Evolutionary conservation across 2,329 filamentous ascomycete species (phyloP).

Genomic region (Incumbomyces lentus): DNA sequence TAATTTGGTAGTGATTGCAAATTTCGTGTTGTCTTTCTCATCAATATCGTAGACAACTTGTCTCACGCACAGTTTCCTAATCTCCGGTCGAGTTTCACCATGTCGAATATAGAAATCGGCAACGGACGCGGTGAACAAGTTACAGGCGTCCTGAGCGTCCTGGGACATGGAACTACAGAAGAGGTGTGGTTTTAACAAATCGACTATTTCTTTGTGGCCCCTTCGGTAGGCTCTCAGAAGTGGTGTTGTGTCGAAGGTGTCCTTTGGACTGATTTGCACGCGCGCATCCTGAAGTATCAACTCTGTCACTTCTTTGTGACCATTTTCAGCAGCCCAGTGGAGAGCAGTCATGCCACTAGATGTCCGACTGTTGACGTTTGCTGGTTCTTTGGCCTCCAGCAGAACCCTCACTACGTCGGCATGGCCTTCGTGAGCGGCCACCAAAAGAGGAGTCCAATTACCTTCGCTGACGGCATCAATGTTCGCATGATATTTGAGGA

Average conservation of each 20-base stretch:
- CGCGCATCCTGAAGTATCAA: slow-evolving; percentile 5
- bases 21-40: slow-evolving; percentile 33
- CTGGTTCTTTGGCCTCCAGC: slow-evolving; percentile 24
- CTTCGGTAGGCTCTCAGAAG: slow-evolving; percentile 32
- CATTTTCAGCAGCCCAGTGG: slow-evolving; percentile 31
- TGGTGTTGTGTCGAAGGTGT: slow-evolving; percentile 34
- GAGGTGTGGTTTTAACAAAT: slow-evolving; percentile 25
- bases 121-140: slow-evolving; percentile 42
- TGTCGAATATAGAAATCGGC: slow-evolving; percentile 37
- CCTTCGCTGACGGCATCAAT: slow-evolving; percentile 31
- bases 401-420: slow-evolving; percentile 36
- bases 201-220: slow-evolving; percentile 29
- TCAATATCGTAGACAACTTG: slow-evolving; percentile 12
- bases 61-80: slow-evolving; percentile 19
- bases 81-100: slow-evolving; percentile 20
- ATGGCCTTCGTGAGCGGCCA: slow-evolving; percentile 42
- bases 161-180: slow-evolving; percentile 28
- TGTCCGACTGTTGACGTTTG: slow-evolving; percentile 26
- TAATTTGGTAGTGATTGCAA: slow-evolving; percentile 37
- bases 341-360: slow-evolving; percentile 31
- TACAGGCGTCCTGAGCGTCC: slow-evolving; percentile 36
- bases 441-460: slow-evolving; percentile 44
- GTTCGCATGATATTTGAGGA: slow-evolving; percentile 30
- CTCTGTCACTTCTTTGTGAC: slow-evolving; percentile 27
- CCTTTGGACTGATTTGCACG: slow-evolving; percentile 22